Evolutionary conservation across 1,284 basidiomycete genomes (phyloP).

Genomic region (Cutaneotrichosporon mucoides): DNA sequence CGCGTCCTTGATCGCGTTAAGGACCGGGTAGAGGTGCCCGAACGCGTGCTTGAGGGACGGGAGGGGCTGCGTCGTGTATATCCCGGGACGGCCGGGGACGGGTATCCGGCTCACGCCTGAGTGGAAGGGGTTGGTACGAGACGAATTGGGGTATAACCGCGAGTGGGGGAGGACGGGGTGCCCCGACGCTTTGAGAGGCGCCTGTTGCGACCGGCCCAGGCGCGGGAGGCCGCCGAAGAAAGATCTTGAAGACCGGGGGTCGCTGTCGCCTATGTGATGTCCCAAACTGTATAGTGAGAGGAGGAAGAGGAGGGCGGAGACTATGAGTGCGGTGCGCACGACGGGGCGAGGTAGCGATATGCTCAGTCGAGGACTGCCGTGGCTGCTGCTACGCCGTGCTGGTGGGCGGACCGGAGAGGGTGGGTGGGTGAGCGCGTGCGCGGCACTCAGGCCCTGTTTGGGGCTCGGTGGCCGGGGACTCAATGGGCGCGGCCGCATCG

Average conservation of each 20-base stretch:
- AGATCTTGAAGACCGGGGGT: too few species aligned
- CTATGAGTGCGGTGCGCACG: not conserved
- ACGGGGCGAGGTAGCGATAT: not conserved
- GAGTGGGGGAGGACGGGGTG: not conserved
- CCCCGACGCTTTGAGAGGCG: not conserved
- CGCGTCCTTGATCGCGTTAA: conserved; percentile 32
- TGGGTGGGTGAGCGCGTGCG: too few species aligned
- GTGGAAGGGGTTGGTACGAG: conserved; percentile 13
- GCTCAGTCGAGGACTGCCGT: too few species aligned
- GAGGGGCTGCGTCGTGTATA: conserved; percentile 24
- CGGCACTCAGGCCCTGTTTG: too few species aligned
- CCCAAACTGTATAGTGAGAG: not conserved
- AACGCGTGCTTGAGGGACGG: conserved; percentile 39
- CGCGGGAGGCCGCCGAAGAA: too few species aligned
- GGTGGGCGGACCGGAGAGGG: too few species aligned
- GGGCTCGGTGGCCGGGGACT: too few species aligned
- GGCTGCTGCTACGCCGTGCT: too few species aligned
- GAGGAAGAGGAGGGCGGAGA: not conserved
- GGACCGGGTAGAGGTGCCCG: conserved; percentile 28
- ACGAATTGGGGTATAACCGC: conserved; percentile 2
- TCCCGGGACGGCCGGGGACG: conserved; percentile 19
- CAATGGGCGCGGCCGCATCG: too few species aligned
- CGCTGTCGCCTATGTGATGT: too few species aligned
- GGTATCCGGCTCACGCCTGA: conserved; percentile 23
- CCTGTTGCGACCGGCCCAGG: too few species aligned